phyloP scores from a whole-genome alignment of 164 flowering plant genomes.

The Dillenia turbinata region DNA sequence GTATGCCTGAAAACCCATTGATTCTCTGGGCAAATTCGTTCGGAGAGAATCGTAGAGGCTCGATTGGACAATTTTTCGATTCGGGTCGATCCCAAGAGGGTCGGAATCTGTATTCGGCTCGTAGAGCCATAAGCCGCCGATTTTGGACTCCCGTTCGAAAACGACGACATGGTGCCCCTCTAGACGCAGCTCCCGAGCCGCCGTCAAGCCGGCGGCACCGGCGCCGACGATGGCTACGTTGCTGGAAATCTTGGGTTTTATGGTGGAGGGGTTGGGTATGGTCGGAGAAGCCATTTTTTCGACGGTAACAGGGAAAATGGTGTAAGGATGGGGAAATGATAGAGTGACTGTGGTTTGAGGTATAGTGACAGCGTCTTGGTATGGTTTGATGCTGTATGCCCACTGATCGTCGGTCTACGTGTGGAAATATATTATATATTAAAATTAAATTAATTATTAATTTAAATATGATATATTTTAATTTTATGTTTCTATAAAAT shows the following conservation, averaged over 20 bases:
- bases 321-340: no score
- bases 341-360: no score
- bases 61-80: slow-evolving; percentile 44
- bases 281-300: no score
- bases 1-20: slow-evolving; percentile 70
- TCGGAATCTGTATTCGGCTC: slow-evolving; percentile 53
- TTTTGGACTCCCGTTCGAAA: slow-evolving; percentile 41
- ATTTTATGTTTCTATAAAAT: no score
- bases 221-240: slow-evolving; percentile 85
- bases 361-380: no score
- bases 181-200: slow-evolving; percentile 68
- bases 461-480: slow-evolving; percentile 33
- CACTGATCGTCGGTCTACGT: no score
- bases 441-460: slow-evolving; percentile 1
- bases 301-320: no score
- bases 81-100: slow-evolving; percentile 54
- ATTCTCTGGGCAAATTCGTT: slow-evolving; percentile 75
- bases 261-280: not conserved
- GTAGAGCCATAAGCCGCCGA: slow-evolving; percentile 86
- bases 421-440: no score
- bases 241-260: slow-evolving; percentile 13
- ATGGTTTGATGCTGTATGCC: no score
- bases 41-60: slow-evolving; percentile 83
- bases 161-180: slow-evolving; percentile 76
- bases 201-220: slow-evolving; percentile 73